Evolutionary conservation across 805 yeast genomes (phyloP).

Genomic region (Starmerella sirachaensis): DNA sequence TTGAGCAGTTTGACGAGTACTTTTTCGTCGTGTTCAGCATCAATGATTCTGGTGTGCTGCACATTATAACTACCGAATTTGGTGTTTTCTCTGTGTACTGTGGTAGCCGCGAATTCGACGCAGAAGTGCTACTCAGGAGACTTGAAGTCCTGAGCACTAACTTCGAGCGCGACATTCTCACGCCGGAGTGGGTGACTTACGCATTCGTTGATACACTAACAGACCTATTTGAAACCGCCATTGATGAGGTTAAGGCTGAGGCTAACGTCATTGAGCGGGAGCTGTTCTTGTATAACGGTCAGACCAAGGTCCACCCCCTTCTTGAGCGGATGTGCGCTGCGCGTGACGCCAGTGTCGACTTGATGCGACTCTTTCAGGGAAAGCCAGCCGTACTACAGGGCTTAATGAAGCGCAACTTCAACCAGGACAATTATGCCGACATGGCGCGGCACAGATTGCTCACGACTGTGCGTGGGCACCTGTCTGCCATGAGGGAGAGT

Average conservation of each 20-base stretch:
- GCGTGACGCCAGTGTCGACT: slow-evolving; percentile 2
- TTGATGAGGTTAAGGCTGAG: neutral
- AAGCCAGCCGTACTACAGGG: slow-evolving; percentile 2
- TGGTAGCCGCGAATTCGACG: neutral
- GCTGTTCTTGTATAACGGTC: slow-evolving; percentile 4
- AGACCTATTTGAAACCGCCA: slow-evolving; percentile 1
- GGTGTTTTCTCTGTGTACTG: slow-evolving; percentile 1
- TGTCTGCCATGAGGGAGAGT: slow-evolving; percentile 2
- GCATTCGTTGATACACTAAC: slow-evolving; percentile 4
- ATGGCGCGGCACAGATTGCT: slow-evolving; percentile 1
- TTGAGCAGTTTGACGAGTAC: slow-evolving; percentile 4
- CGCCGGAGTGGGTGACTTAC: slow-evolving; percentile 2
- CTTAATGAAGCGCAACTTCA: neutral
- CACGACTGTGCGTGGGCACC: slow-evolving; percentile 2
- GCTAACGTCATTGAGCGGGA: slow-evolving; percentile 4
- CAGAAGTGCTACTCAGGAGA: neutral
- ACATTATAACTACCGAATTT: neutral
- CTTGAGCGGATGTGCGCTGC: slow-evolving; percentile 4
- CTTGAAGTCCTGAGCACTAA: slow-evolving; percentile 1
- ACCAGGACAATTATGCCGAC: neutral
- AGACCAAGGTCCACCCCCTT: slow-evolving; percentile 1
- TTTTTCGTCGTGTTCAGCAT: slow-evolving; percentile 1
- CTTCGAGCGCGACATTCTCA: neutral
- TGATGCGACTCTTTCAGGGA: slow-evolving; percentile 6
- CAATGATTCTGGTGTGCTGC: neutral